Evolutionary conservation across 2,329 filamentous ascomycete species (phyloP).

Genomic region (Ophiocordyceps camponoti-floridani): DNA sequence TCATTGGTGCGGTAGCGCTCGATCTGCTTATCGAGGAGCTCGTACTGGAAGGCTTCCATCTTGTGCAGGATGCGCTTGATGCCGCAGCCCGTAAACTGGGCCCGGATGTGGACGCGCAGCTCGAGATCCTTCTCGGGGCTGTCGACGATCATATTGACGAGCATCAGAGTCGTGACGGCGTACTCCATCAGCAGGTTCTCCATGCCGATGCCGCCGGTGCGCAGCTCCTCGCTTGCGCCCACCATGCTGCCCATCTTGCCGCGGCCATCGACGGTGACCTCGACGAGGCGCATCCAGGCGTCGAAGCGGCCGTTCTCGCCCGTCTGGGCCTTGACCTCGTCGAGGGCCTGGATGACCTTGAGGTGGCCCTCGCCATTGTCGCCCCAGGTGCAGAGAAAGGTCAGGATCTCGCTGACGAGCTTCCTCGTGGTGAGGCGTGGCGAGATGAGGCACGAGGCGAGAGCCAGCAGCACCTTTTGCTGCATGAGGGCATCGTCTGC

Average conservation of each 20-base stretch:
- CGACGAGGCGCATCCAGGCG: constrained; percentile 95
- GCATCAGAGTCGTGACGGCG: constrained; percentile 79
- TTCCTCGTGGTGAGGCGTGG: constrained; percentile 83
- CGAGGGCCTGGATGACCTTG: constrained; percentile 86
- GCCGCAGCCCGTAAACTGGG: constrained; percentile 89
- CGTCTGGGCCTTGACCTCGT: constrained; percentile 73
- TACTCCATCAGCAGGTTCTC: constrained; percentile 99
- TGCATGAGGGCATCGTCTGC: constrained; percentile 88
- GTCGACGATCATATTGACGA: constrained; percentile 94
- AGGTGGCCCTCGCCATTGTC: constrained; percentile 68
- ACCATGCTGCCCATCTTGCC: constrained; percentile 98
- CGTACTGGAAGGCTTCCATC: constrained; percentile 98
- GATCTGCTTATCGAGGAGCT: constrained; percentile 95
- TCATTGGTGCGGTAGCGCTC: constrained; percentile 87
- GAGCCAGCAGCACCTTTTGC: constrained; percentile 74
- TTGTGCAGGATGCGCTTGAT: constrained; percentile 88
- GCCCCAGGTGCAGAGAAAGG: constrained; percentile 90
- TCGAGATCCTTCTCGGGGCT: constrained; percentile 78
- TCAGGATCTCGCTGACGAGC: constrained; percentile 87
- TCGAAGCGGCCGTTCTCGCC: constrained; percentile 93
- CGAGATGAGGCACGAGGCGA: constrained; percentile 75
- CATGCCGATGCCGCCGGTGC: constrained; percentile 93
- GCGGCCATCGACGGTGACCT: constrained; percentile 89
- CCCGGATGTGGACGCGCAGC: constrained; percentile 80
- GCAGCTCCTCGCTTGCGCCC: constrained; percentile 87